Evolutionary conservation across 177 flowering plant species (phyloP).

Genomic region (Tripterygium wilfordii): DNA sequence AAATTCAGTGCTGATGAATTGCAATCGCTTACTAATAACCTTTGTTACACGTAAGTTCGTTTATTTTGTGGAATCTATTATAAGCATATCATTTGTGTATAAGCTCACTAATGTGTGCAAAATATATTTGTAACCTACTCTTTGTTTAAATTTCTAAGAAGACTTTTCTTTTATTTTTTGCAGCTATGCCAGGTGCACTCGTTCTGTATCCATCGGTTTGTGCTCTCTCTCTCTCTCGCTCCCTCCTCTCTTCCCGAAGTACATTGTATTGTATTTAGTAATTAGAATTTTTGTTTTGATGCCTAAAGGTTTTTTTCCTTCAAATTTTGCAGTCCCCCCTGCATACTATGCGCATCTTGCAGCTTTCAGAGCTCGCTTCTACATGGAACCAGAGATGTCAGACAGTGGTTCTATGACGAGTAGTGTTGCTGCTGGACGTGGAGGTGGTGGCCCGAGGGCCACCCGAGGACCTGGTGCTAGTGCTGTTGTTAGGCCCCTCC

Average conservation of each 20-base stretch:
- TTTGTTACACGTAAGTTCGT: constrained; percentile 76
- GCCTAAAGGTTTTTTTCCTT: neutral
- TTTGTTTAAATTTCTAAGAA: too few species aligned
- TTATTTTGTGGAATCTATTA: too few species aligned
- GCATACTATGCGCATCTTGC: constrained; percentile 95
- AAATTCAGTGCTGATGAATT: constrained; percentile 72
- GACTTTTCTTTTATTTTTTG: constrained; percentile 1
- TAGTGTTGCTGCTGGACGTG: constrained; percentile 48
- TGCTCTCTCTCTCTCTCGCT: constrained; percentile 2
- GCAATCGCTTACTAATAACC: constrained; percentile 75
- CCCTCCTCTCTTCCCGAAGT: too few species aligned
- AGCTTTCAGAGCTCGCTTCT: constrained; percentile 87
- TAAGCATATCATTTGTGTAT: too few species aligned
- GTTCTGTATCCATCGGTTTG: constrained; percentile 87
- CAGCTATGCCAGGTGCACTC: constrained; percentile 92
- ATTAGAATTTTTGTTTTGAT: neutral
- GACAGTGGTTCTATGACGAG: constrained; percentile 81
- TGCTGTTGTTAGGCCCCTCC: constrained; percentile 79
- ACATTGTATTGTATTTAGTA: too few species aligned
- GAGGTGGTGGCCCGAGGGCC: constrained; percentile 32
- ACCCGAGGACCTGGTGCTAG: constrained; percentile 46
- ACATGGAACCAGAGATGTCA: constrained; percentile 88
- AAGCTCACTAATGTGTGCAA: too few species aligned
- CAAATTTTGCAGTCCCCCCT: constrained; percentile 66
- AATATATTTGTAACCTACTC: too few species aligned